Evolutionary conservation across 139 green algal genomes (phyloP).

Genomic region (Eudorina sp.): DNA sequence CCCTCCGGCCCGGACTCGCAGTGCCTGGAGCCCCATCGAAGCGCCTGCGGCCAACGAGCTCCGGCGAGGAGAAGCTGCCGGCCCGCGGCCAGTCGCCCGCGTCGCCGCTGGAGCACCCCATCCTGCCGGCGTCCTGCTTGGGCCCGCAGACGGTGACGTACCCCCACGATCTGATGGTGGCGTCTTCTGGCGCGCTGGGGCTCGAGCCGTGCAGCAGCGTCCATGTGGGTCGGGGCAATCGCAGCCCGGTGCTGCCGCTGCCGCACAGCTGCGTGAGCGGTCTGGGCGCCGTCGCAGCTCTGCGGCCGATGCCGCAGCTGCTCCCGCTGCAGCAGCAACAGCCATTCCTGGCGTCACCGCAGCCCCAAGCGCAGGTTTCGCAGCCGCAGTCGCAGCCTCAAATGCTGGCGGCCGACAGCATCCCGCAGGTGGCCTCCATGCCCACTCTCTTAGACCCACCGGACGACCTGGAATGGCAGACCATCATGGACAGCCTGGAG

Average conservation of each 20-base stretch:
- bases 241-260: no score
- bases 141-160: background rate
- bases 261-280: no score
- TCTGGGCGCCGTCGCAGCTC: no score
- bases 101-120: background rate
- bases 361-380: background rate
- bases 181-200: background rate
- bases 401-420: background rate
- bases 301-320: no score
- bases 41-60: background rate
- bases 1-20: background rate
- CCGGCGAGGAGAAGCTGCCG: background rate
- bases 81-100: background rate
- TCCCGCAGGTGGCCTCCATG: background rate
- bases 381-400: background rate
- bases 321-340: background rate
- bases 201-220: no score
- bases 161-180: background rate
- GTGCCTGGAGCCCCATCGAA: background rate
- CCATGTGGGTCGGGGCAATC: no score
- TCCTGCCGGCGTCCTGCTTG: background rate
- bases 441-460: background rate
- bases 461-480: conserved; percentile 32
- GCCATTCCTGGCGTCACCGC: background rate
- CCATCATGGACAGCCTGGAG: conserved; percentile 29